A percentile compares a stretch with the other conserved stretches of the same genome.
phyloP scores from a whole-genome alignment of 148 eudicot genomes.

The Amaranthus palmeri region DNA sequence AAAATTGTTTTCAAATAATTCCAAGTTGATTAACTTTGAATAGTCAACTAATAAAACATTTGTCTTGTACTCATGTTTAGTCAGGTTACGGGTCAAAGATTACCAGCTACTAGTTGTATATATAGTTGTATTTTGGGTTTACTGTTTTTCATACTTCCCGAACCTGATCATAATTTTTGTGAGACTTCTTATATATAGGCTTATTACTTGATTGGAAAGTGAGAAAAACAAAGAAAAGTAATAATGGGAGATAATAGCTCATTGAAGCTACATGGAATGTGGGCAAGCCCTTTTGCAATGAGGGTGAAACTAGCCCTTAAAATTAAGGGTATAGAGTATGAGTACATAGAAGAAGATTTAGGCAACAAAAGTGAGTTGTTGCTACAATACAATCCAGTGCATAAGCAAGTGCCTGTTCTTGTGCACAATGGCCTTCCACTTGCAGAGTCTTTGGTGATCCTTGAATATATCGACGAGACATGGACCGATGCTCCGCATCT shows the following conservation, averaged over 20 bases:
- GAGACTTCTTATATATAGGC: too few relatives aligned
- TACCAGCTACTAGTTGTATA: not conserved
- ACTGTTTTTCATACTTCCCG: too few relatives aligned
- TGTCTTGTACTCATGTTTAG: not conserved
- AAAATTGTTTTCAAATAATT: not conserved
- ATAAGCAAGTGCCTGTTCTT: slow-evolving; percentile 37
- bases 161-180: too few relatives aligned
- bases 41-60: not conserved
- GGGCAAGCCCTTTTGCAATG: slow-evolving; percentile 30
- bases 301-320: slow-evolving; percentile 28
- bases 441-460: slow-evolving; percentile 42
- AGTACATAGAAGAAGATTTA: slow-evolving; percentile 35
- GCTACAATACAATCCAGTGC: slow-evolving; percentile 30
- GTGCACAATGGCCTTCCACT: slow-evolving; percentile 28
- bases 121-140: too few relatives aligned
- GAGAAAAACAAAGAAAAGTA: not conserved
- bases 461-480: slow-evolving; percentile 49
- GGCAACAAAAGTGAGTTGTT: slow-evolving; percentile 27
- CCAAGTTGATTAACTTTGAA: not conserved
- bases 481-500: slow-evolving; percentile 36
- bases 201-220: too few relatives aligned
- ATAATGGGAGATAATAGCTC: slow-evolving; percentile 16
- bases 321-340: slow-evolving; percentile 31
- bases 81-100: not conserved
- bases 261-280: slow-evolving; percentile 28